Conservation (phyloP, 257 asterid species). For the Solanum paucissectum region DNA sequence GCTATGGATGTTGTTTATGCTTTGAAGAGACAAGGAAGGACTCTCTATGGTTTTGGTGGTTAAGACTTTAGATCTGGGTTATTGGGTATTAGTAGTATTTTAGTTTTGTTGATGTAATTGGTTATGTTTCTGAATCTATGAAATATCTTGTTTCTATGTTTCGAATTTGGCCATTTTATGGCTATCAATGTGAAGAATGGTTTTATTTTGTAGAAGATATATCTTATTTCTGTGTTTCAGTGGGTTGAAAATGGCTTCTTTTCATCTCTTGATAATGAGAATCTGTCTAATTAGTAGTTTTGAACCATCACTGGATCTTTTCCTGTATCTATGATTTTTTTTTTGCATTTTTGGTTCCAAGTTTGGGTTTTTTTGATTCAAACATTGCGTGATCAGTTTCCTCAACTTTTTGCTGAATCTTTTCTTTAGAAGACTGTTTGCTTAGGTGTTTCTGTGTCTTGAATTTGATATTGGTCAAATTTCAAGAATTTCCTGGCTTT, state of each 20-base stretch:
- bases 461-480: no score
- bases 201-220: background rate
- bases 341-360: no score
- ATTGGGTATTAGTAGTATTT: background rate
- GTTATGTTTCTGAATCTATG: background rate
- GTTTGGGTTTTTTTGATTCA: no score
- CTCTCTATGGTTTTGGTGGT: constrained; percentile 21
- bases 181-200: background rate
- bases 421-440: no score
- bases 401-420: no score
- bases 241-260: background rate
- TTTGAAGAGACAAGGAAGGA: constrained; percentile 19
- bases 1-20: constrained; percentile 25
- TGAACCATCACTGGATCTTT: background rate
- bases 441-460: no score
- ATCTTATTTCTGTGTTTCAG: background rate
- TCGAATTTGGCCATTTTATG: background rate
- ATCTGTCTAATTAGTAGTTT: no score
- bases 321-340: background rate
- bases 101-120: background rate
- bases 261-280: background rate
- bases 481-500: no score
- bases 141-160: background rate
- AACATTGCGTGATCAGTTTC: no score
- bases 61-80: background rate